Conservation (phyloP, 2,329 filamentous ascomycete species). For the Beauveria rudraprayagi region DNA sequence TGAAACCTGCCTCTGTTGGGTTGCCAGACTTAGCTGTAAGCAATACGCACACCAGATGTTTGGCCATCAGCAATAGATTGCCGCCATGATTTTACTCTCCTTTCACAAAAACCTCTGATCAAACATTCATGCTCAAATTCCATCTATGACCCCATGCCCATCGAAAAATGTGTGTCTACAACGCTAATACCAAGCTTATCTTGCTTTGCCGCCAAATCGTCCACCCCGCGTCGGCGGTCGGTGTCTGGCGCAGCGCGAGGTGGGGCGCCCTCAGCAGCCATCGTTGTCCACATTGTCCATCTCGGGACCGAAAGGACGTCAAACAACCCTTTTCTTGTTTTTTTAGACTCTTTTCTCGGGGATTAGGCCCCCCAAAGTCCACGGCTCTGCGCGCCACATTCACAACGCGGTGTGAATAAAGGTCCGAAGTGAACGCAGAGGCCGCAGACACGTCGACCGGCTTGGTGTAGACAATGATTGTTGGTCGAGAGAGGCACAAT, state of each 20-base stretch:
- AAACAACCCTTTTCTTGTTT: background rate
- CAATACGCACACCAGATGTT: too few relatives aligned
- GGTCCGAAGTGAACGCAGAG: too few relatives aligned
- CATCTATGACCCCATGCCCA: background rate
- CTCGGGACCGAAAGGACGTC: background rate
- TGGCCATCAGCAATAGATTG: too few relatives aligned
- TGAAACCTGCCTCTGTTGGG: too few relatives aligned
- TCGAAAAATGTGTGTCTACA: background rate
- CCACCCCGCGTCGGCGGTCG: background rate
- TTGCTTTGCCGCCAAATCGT: background rate
- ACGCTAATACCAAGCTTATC: slow-evolving; percentile 1
- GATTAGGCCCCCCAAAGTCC: background rate
- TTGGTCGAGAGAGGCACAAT: background rate
- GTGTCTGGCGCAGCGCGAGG: background rate
- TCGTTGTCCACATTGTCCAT: background rate
- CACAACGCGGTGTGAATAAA: too few relatives aligned
- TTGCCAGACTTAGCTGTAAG: too few relatives aligned
- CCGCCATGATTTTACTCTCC: too few relatives aligned
- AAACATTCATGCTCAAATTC: background rate
- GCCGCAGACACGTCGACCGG: too few relatives aligned
- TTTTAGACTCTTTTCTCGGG: background rate
- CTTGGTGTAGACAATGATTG: background rate
- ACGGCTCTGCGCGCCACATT: background rate
- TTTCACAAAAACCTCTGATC: background rate
- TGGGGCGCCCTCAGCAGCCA: background rate